Conservation (phyloP, 345 rosid genomes). For the Sisymbrium irio region DNA sequence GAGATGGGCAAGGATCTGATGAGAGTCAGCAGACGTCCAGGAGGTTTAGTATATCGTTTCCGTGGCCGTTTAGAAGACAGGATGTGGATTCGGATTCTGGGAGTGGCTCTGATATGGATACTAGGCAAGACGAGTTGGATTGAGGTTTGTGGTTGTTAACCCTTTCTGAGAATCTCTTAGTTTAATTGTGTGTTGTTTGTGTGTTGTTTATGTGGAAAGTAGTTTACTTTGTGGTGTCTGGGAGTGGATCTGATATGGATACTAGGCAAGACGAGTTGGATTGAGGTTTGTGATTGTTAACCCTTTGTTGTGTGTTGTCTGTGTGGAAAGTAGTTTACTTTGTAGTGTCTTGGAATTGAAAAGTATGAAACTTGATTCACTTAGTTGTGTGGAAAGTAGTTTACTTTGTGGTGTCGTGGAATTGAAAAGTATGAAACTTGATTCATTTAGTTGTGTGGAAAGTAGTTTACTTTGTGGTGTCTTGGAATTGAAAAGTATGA, state of each 20-base stretch:
- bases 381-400: neutral
- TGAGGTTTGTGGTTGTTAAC: slow-evolving; percentile 32
- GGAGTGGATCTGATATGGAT: slow-evolving; percentile 43
- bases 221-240: neutral
- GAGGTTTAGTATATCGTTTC: slow-evolving; percentile 57
- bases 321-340: neutral
- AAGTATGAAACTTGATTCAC: neutral
- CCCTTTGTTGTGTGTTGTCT: neutral
- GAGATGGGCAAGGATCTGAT: slow-evolving; percentile 18
- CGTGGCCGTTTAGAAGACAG: slow-evolving; percentile 46
- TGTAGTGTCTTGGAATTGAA: neutral
- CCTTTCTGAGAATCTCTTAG: neutral
- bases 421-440: neutral
- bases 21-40: slow-evolving; percentile 42
- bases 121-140: slow-evolving; percentile 58
- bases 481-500: neutral
- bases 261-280: slow-evolving; percentile 58
- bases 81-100: slow-evolving; percentile 25
- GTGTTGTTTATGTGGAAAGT: neutral
- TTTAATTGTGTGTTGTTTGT: neutral
- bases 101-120: slow-evolving; percentile 43
- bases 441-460: slow-evolving; percentile 1
- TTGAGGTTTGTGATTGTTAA: slow-evolving; percentile 35
- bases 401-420: neutral
- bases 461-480: neutral